Evolutionary conservation across 2,329 filamentous ascomycete species (phyloP).

Genomic region (Xylariaceae sp.): DNA sequence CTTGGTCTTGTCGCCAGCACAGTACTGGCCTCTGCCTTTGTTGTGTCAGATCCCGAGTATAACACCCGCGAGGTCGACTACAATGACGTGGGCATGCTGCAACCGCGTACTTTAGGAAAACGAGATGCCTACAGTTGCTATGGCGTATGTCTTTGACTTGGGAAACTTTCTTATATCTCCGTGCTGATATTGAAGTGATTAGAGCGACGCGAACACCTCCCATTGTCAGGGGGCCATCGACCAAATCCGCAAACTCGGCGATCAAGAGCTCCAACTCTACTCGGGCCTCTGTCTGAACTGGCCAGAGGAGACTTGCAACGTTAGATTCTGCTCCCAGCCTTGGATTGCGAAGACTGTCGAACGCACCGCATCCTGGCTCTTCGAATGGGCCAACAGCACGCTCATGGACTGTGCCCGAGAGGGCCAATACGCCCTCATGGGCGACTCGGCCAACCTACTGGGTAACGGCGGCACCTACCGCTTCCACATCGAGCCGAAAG

Average conservation of each 20-base stretch:
- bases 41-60: neutral
- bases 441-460: constrained; percentile 25
- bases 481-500: constrained; percentile 20
- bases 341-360: constrained; percentile 23
- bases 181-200: constrained; percentile 2
- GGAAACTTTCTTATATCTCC: neutral
- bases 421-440: constrained; percentile 23
- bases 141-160: constrained; percentile 18
- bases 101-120: constrained; percentile 15
- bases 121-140: constrained; percentile 28
- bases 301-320: constrained; percentile 21
- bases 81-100: neutral
- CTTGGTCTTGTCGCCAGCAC: no score
- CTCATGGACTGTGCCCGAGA: constrained; percentile 21
- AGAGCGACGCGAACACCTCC: constrained; percentile 18
- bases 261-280: constrained; percentile 21
- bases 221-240: constrained; percentile 24
- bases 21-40: neutral
- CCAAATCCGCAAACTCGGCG: constrained; percentile 16
- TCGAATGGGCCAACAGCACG: constrained; percentile 20
- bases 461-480: constrained; percentile 25
- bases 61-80: neutral
- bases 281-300: constrained; percentile 26
- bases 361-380: constrained; percentile 25
- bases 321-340: constrained; percentile 27